These are phyloP conservation scores for Saccharum hybrid DNA, from an alignment of 202 grass and related monocot genomes.

Conservation along the genomic window DNA sequence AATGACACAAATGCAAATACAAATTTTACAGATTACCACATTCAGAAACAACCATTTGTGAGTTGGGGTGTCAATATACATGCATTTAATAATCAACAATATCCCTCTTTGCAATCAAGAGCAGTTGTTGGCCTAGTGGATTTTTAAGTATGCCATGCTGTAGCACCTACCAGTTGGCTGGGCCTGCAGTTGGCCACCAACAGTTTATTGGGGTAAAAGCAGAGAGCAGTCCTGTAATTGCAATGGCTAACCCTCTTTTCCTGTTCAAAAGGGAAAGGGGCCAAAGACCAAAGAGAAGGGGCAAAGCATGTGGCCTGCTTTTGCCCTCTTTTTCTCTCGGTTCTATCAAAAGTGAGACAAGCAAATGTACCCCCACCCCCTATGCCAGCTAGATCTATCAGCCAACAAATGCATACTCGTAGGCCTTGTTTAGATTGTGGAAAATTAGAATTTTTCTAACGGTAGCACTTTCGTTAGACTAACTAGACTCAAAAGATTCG, in stretches of 20 bases:
- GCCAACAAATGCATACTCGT: neutral
- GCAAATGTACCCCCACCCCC: conserved; percentile 34
- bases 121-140: too few relatives aligned
- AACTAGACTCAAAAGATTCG: too few relatives aligned
- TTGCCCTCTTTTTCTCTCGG: conserved; percentile 52
- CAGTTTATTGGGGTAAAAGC: conserved; percentile 44
- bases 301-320: conserved; percentile 56
- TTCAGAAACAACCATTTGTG: conserved; percentile 8
- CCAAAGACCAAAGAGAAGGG: conserved; percentile 46
- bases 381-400: conserved; percentile 50
- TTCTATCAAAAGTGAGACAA: conserved; percentile 62
- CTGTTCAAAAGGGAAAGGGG: conserved; percentile 49
- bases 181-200: conserved; percentile 45
- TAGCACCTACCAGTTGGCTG: conserved; percentile 49
- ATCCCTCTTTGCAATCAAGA: conserved; percentile 47
- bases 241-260: too few relatives aligned
- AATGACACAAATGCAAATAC: neutral
- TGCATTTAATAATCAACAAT: conserved; percentile 50
- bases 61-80: conserved; percentile 47
- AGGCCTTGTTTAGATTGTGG: too few relatives aligned
- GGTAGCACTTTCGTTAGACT: too few relatives aligned
- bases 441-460: too few relatives aligned
- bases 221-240: conserved; percentile 9
- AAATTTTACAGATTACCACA: conserved; percentile 1
- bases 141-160: conserved; percentile 27